A percentile compares a stretch with the other conserved stretches of the same genome.
These are phyloP conservation scores for Endotrypanum monterogeii DNA, from an alignment of 208 protist genomes.

Conservation along the genomic window DNA sequence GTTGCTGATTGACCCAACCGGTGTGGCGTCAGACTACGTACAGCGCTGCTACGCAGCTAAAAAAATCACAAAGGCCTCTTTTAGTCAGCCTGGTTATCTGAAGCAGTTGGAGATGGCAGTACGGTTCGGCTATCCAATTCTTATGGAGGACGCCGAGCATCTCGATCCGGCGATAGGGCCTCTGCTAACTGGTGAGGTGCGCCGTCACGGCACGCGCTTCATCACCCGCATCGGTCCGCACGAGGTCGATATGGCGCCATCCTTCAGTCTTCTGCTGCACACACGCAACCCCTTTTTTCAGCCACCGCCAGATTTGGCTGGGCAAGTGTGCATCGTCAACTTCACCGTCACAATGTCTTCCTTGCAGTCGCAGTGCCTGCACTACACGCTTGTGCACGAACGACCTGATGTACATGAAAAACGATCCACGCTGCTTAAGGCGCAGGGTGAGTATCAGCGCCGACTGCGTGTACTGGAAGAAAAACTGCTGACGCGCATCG, in stretches of 20 bases:
- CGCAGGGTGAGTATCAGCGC: constrained; percentile 96
- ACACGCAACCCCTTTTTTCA: constrained; percentile 96
- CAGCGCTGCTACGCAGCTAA: constrained; percentile 73
- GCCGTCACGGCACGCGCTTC: constrained; percentile 90
- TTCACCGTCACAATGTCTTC: constrained; percentile 98
- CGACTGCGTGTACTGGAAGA: constrained; percentile 96
- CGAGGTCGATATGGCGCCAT: constrained; percentile 98
- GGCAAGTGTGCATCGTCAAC: constrained; percentile 98
- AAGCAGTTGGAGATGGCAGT: constrained; percentile 98
- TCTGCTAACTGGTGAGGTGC: constrained; percentile 98
- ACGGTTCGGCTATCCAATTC: constrained; percentile 98
- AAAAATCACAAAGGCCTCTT: constrained; percentile 95
- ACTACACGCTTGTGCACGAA: constrained; percentile 92
- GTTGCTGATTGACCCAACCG: constrained; percentile 99
- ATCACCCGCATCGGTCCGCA: constrained; percentile 96
- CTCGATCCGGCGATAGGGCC: constrained; percentile 98
- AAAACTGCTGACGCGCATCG: constrained; percentile 94
- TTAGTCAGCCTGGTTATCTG: constrained; percentile 96
- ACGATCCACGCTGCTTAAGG: constrained; percentile 90
- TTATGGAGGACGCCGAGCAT: constrained; percentile 99
- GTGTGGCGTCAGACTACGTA: constrained; percentile 95
- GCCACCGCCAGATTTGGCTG: constrained; percentile 95
- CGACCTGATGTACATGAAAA: constrained; percentile 96
- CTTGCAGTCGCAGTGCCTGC: constrained; percentile 96
- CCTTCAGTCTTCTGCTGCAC: constrained; percentile 97